Base-by-base conservation (phyloP, 179 eudicot genomes). In the Camellia oleifera region DNA sequence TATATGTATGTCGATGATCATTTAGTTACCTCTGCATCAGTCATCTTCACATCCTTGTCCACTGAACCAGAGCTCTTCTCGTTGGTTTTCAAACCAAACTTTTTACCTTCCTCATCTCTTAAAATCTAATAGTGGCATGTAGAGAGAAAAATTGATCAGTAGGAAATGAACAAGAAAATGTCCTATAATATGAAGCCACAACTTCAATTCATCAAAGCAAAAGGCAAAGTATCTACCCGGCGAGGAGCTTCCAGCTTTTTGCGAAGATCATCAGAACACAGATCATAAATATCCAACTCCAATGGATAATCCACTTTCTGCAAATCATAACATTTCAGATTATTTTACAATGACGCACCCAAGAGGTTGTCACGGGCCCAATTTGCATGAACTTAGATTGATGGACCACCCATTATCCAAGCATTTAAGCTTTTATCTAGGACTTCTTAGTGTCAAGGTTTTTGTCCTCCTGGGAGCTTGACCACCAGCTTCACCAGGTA, bases 231-330 rank as follows among this genome's bases (percentile, higher is more conserved):
- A 70, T 26, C 78, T 83, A 94, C 99, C 97, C 81, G 86, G 62
- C 99, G 96, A 84, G 99, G 99, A 84, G 77, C 88, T 82, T 96
- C 94, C 12, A 96, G 81, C 85, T 89, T 87, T 82, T 96, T 88
- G 62, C 88, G 88, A 66, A 96, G 98, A 76, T 96, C 95, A 75
- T 92, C 98, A 6, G 98, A 96, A 78, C 99, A 96, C 57, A 96
- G 74, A 87, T 96, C 99, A 83, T 82, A 96, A 78, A 94, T 86
- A 83, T 96, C 99, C 86, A 96, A 84, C 87, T 89, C 91, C 87
- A 96, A 83, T 0, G 98, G 99, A 85, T 96, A 96, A 86, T 94
- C 99, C 48, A 96, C 98, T 96, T 96, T 96, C 99, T 96, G 94
- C 77, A 82, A 62, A 63, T 45, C 4, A 72, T 0, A 61, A 46